These are phyloP conservation scores for Amanita inopinata DNA, from an alignment of 768 basidiomycete species.

Conservation along the genomic window DNA sequence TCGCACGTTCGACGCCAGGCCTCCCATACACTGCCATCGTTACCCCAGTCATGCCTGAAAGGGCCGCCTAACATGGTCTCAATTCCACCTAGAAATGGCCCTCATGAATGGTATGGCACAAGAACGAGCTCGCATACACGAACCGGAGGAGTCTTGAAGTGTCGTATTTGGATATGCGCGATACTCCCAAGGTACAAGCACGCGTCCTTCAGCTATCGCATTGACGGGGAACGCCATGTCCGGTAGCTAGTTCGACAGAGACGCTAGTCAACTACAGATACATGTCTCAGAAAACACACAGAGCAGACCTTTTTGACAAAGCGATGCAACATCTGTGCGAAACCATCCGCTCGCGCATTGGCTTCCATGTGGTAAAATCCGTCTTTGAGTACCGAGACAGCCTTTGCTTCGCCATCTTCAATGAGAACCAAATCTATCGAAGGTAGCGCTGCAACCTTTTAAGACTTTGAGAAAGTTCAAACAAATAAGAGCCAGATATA, in stretches of 20 bases:
- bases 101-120: slow-evolving; percentile 12
- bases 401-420: slow-evolving; percentile 46
- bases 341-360: slow-evolving; percentile 70
- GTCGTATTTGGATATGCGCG: slow-evolving; percentile 66
- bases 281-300: not conserved
- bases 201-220: slow-evolving; percentile 85
- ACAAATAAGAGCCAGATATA: not conserved
- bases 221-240: slow-evolving; percentile 96
- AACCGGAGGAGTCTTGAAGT: slow-evolving; percentile 31
- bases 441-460: slow-evolving; percentile 65
- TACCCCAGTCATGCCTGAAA: slow-evolving; percentile 80
- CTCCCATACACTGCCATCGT: slow-evolving; percentile 86
- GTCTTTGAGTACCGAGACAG: slow-evolving; percentile 43
- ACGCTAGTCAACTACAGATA: slow-evolving; percentile 2
- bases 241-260: slow-evolving; percentile 74
- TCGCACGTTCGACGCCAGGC: slow-evolving; percentile 88
- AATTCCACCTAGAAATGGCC: slow-evolving; percentile 49
- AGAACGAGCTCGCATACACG: slow-evolving; percentile 7
- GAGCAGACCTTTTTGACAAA: slow-evolving; percentile 49
- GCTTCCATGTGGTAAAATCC: slow-evolving; percentile 59
- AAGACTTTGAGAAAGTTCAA: not conserved
- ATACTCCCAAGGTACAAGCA: slow-evolving; percentile 91
- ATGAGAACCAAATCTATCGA: slow-evolving; percentile 86
- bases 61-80: slow-evolving; percentile 47
- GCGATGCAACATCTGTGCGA: slow-evolving; percentile 63